Conservation (phyloP, 768 basidiomycete species). For the Podaxis sp. region DNA sequence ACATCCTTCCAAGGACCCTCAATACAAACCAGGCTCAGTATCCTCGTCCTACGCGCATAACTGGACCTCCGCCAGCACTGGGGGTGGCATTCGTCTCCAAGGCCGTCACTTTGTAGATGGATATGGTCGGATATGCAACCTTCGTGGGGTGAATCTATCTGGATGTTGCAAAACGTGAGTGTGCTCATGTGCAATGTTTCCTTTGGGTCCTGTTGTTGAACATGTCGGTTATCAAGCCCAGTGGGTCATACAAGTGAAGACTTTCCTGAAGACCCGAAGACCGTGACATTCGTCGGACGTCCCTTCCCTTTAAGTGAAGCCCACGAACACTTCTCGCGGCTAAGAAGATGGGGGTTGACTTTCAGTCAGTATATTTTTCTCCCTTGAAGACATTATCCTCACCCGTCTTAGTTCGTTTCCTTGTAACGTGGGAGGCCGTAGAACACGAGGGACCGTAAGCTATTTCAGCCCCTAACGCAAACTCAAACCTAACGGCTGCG, state of each 20-base stretch:
- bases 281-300: constrained; percentile 83
- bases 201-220: constrained; percentile 7
- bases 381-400: background rate
- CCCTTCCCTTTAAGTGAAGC: constrained; percentile 93
- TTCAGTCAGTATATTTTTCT: constrained; percentile 57
- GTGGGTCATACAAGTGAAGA: constrained; percentile 62
- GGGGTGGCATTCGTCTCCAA: constrained; percentile 53
- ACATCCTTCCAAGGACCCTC: constrained; percentile 48
- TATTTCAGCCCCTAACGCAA: background rate
- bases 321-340: constrained; percentile 74
- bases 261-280: constrained; percentile 64
- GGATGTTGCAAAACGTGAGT: constrained; percentile 82
- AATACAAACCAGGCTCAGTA: constrained; percentile 47
- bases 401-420: constrained; percentile 68
- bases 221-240: constrained; percentile 45
- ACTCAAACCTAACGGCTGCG: constrained; percentile 3
- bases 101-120: constrained; percentile 84
- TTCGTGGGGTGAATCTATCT: constrained; percentile 85
- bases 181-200: background rate
- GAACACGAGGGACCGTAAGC: constrained; percentile 93
- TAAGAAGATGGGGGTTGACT: constrained; percentile 85
- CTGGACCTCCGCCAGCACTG: constrained; percentile 62
- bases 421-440: constrained; percentile 96
- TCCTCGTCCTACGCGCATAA: constrained; percentile 63
- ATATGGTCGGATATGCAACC: constrained; percentile 74